Base-by-base conservation (phyloP, 1,284 basidiomycete species). In the Trametes pubescens region DNA sequence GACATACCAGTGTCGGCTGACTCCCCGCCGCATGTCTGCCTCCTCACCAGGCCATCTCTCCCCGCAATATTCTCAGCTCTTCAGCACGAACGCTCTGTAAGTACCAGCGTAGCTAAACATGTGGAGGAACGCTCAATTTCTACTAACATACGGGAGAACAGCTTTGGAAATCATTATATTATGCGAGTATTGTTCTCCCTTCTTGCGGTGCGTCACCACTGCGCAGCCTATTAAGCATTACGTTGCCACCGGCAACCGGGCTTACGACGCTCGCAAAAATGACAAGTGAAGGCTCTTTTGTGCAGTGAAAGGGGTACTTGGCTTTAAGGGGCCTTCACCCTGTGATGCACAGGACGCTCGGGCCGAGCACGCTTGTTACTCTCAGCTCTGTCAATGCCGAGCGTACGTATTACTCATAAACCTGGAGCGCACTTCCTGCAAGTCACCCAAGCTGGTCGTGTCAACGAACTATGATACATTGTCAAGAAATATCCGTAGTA, bases 1-100 rank as follows among this genome's bases (percentile, higher is more conserved):
- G 52, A 43, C 51, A 46, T 59, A 51, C 59, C 59, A 51, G 47
- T 26, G n/a, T 32, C 40, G 44, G 51, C 59, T 54, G 52, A 53
- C 52, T 21, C 21, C 16, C 14, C 43, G n/a, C 53, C 29, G 21
- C 21, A 24, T 10, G 10, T 8, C 38, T 26, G 24, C n/a, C 40
- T 46, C 40, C 53, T 44, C 40, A 44, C 40, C 10, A 55, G 53
- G 43, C 53, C 53, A 32, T 55, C 22, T 6, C 10, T 43, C 40
- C 24, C 53, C 40, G 53, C 40, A 21, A 43, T 16, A n/a, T 8
- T 7, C 40, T n/a, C 40, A 18, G 22, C 26, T 18, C 6, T 26
- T 32, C n/a, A n/a, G 16, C 22, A 13, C 47, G 10, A 26, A 11
- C 3, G 22, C 13, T 26, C 2, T 10, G 37, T 13, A 16, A 13